Percentiles rank a stretch among this genome's conserved stretches.
Conservation (phyloP, 2,329 filamentous ascomycete genomes). For the Botrytis sinoallii region DNA sequence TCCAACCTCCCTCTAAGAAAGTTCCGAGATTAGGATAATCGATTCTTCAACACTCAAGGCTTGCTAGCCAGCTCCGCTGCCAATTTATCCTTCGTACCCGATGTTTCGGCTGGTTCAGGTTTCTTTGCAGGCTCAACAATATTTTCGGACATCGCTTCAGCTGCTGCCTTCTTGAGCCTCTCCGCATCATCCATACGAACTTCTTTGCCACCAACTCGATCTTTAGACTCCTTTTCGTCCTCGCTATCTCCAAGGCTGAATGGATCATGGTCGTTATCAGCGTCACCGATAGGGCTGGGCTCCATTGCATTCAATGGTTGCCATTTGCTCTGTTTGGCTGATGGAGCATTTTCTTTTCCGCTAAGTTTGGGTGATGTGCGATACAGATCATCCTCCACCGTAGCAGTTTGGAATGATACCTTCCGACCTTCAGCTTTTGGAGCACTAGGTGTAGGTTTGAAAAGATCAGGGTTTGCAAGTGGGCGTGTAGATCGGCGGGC, state of each 20-base stretch:
- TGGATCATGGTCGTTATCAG: slow-evolving; percentile 73
- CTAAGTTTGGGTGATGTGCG: slow-evolving; percentile 57
- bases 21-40: not conserved
- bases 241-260: slow-evolving; percentile 96
- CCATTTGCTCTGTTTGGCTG: slow-evolving; percentile 88
- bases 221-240: slow-evolving; percentile 79
- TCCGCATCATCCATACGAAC: slow-evolving; percentile 55
- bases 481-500: slow-evolving; percentile 59
- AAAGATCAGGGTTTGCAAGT: slow-evolving; percentile 73
- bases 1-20: not conserved
- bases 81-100: slow-evolving; percentile 36
- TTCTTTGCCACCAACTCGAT: slow-evolving; percentile 47
- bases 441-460: slow-evolving; percentile 59
- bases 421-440: slow-evolving; percentile 45
- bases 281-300: slow-evolving; percentile 77
- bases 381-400: slow-evolving; percentile 73
- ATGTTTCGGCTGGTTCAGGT: slow-evolving; percentile 34
- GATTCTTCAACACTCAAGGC: slow-evolving; percentile 21
- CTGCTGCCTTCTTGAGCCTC: slow-evolving; percentile 62
- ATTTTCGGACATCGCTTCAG: slow-evolving; percentile 45
- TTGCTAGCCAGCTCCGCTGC: slow-evolving; percentile 33
- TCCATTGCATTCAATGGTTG: slow-evolving; percentile 86
- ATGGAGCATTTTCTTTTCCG: slow-evolving; percentile 49
- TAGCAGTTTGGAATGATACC: slow-evolving; percentile 55
- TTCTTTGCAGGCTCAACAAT: slow-evolving; percentile 36